Evolutionary conservation across 768 basidiomycete species (phyloP).

Genomic region (Leucocoprinus birnbaumii): DNA sequence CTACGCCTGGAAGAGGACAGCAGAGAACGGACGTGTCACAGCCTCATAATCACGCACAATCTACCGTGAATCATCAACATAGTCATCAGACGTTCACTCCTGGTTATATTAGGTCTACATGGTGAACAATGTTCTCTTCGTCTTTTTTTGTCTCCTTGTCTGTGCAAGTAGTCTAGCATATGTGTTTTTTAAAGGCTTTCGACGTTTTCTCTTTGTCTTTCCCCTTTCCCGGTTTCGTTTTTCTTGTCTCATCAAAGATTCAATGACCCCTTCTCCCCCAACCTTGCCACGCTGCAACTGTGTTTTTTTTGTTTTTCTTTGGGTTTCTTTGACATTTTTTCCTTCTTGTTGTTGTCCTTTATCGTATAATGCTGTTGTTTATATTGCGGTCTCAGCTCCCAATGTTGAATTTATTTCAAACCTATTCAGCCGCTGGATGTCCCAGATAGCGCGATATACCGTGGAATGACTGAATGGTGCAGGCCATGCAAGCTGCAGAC

Average conservation of each 20-base stretch:
- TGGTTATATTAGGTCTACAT: slow-evolving; percentile 44
- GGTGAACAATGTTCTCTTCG: slow-evolving; percentile 35
- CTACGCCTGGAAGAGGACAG: slow-evolving; percentile 45
- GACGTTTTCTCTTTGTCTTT: slow-evolving; percentile 33
- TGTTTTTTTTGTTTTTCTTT: slow-evolving; percentile 19
- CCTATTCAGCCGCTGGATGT: background rate
- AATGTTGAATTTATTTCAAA: slow-evolving; percentile 17
- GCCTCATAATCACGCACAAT: slow-evolving; percentile 25
- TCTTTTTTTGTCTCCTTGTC: background rate
- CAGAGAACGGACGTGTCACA: slow-evolving; percentile 39
- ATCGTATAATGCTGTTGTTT: slow-evolving; percentile 32
- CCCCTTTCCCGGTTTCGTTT: slow-evolving; percentile 15
- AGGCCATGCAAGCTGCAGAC: too few species aligned
- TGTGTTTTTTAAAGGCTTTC: slow-evolving; percentile 29
- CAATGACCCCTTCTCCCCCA: slow-evolving; percentile 3
- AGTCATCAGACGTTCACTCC: slow-evolving; percentile 15
- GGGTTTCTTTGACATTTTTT: slow-evolving; percentile 29
- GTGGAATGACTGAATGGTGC: too few species aligned
- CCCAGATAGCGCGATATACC: too few species aligned
- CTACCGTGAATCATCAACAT: slow-evolving; percentile 31
- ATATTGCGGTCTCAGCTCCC: slow-evolving; percentile 21
- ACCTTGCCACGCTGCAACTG: slow-evolving; percentile 1
- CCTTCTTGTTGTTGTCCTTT: slow-evolving; percentile 15
- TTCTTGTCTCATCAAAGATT: slow-evolving; percentile 13
- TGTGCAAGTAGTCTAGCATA: slow-evolving; percentile 14